Percentiles rank a stretch among this genome's conserved stretches.
Evolutionary conservation across 1,284 basidiomycete genomes (phyloP).

Genomic region (Tylopilus sp.): DNA sequence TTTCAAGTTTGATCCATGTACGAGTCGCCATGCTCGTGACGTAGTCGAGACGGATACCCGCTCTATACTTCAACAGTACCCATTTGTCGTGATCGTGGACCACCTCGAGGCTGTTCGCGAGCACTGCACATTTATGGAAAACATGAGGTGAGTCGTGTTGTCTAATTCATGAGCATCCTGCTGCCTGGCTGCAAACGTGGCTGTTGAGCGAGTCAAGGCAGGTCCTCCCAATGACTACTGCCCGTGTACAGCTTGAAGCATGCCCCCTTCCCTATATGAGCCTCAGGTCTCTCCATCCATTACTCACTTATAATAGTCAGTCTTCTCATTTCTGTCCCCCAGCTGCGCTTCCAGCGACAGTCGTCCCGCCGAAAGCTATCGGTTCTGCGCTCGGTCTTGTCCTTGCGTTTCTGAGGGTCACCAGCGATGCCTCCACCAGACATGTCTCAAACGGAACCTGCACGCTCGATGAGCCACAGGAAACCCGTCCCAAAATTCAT

Average conservation of each 20-base stretch:
- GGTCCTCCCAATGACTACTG: slow-evolving; percentile 33
- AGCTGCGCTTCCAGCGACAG: slow-evolving; percentile 25
- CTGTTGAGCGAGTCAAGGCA: slow-evolving; percentile 36
- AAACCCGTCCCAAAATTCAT: slow-evolving; percentile 64
- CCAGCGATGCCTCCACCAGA: background rate
- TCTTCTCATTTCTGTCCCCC: slow-evolving; percentile 32
- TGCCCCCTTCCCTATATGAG: slow-evolving; percentile 34
- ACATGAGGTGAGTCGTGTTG: slow-evolving; percentile 37
- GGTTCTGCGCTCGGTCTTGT: slow-evolving; percentile 9
- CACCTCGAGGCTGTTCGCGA: slow-evolving; percentile 36
- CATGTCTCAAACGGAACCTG: slow-evolving; percentile 30
- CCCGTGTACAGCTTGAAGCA: slow-evolving; percentile 35
- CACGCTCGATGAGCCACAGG: slow-evolving; percentile 53
- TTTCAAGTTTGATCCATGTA: slow-evolving; percentile 8
- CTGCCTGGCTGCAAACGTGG: slow-evolving; percentile 34
- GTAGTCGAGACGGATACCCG: slow-evolving; percentile 21
- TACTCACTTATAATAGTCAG: slow-evolving; percentile 29
- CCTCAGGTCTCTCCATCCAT: slow-evolving; percentile 28
- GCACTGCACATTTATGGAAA: slow-evolving; percentile 36
- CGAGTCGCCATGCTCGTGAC: slow-evolving; percentile 27
- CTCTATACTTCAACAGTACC: slow-evolving; percentile 24
- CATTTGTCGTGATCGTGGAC: slow-evolving; percentile 36
- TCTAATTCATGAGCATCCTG: slow-evolving; percentile 35
- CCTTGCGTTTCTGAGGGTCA: slow-evolving; percentile 7
- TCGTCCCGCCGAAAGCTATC: slow-evolving; percentile 15